Evolutionary conservation across 1,284 basidiomycete species (phyloP), one percentile per base, ranked within the genome.

Genomic region (Anthracocystis setariae): DNA sequence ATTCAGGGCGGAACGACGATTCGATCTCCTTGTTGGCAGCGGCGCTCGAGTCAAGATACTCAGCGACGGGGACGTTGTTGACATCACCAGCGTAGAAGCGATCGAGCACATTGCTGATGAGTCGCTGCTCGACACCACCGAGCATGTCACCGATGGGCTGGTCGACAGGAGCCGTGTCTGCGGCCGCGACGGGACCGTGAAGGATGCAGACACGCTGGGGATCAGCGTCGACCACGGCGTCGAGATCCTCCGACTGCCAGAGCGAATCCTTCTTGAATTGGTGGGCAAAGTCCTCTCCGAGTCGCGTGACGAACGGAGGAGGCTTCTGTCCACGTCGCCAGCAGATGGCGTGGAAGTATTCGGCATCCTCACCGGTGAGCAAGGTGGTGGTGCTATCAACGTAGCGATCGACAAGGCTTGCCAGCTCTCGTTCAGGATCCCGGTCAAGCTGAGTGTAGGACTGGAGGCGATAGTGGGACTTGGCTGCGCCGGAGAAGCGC

Each of bases 321-420:
- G 96, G 96, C 86, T 98, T 99, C 87, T 98, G 95, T 13, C 93
- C 92, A 15, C 92, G 92, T 54, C 96, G 89, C 84, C 97, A 94
- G 42, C 92, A 88, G 80, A 98, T 95, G 37, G 91, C 90, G 46
- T 98, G 88, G 89, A 98, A 98, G 86, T 90, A 98, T 0, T 92
- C 91, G 71, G 91, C 90, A 84, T 98, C 95, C 84, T 98, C 95
- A 9, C 92, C 89, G n/a, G 93, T 91, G 50, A 99, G 88, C 40
- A 96, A 88, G 82, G 95, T 93, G 73, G 89, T 86, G 45, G 88
- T 89, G 13, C 93, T 93, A 43, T 90, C 86, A 15, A 91, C 88
- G 83, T 98, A 98, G 50, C 78, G 68, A 77, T 88, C 85, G 86
- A 97, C 93, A 88, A 98, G n/a, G n/a, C n/a, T n/a, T n/a, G n/a